Percentiles rank a stretch among this genome's conserved stretches.
These are phyloP conservation scores for Alloascoidea africana DNA, from an alignment of 805 yeast genomes.

Conservation along the genomic window DNA sequence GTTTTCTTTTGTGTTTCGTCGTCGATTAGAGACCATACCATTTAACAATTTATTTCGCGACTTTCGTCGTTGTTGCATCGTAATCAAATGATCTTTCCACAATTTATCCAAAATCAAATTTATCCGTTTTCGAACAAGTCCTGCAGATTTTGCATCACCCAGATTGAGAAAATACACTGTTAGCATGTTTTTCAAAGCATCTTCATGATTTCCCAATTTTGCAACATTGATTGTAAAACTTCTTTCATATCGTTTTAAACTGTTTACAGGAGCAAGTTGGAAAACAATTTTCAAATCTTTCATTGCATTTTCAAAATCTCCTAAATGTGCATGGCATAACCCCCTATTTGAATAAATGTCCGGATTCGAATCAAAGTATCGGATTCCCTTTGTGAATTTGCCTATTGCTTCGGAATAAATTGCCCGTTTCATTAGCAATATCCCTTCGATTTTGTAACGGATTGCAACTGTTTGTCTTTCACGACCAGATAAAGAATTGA, in stretches of 20 bases:
- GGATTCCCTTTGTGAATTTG: not conserved
- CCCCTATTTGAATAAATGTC: not conserved
- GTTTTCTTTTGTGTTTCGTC: too few relatives aligned
- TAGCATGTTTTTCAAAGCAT: not conserved
- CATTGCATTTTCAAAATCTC: not conserved
- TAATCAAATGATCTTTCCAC: not conserved
- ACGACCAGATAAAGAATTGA: not conserved
- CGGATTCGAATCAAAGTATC: slow-evolving; percentile 1
- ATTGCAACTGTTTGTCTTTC: not conserved
- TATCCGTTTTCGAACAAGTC: not conserved
- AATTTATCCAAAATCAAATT: not conserved
- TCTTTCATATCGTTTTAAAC: not conserved
- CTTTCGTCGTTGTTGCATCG: not conserved
- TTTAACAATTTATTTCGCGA: not conserved
- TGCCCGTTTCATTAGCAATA: not conserved
- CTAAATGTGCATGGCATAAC: not conserved
- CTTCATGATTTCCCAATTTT: not conserved
- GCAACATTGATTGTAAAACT: not conserved
- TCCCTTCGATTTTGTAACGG: not conserved
- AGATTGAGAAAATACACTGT: not conserved
- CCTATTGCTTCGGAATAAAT: not conserved
- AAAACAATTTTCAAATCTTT: not conserved
- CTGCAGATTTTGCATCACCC: too few relatives aligned
- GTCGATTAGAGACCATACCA: too few relatives aligned
- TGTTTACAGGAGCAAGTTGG: not conserved